Conservation (phyloP, 768 basidiomycete species). For the Pleurotus salmoneostramineus region DNA sequence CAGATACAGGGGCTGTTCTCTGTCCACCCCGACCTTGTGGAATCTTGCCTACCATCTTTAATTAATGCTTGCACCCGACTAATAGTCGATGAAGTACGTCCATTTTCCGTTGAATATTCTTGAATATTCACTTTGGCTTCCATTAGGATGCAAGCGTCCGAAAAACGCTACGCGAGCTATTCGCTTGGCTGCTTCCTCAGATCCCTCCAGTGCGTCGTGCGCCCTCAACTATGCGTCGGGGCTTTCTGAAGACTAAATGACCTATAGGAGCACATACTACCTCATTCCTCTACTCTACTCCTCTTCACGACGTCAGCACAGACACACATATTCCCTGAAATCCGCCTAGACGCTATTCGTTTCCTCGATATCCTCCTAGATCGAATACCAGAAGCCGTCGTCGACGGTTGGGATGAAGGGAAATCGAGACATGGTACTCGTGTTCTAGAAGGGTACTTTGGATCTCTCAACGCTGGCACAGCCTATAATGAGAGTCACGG, state of each 20-base stretch:
- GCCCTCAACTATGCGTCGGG: neutral
- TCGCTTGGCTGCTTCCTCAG: slow-evolving; percentile 68
- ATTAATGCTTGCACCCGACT: slow-evolving; percentile 63
- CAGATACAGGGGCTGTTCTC: slow-evolving; percentile 74
- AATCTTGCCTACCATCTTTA: slow-evolving; percentile 47
- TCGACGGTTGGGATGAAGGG: slow-evolving; percentile 62
- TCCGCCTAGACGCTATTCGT: slow-evolving; percentile 84
- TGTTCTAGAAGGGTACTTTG: slow-evolving; percentile 75
- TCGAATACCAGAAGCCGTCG: slow-evolving; percentile 60
- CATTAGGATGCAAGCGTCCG: slow-evolving; percentile 76
- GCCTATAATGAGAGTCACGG: slow-evolving; percentile 57
- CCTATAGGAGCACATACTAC: slow-evolving; percentile 60
- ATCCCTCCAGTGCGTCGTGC: slow-evolving; percentile 47
- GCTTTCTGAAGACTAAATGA: slow-evolving; percentile 1
- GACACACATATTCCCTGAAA: slow-evolving; percentile 94
- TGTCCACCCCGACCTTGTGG: slow-evolving; percentile 51
- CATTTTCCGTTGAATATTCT: neutral
- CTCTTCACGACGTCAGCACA: slow-evolving; percentile 89
- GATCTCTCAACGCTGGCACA: slow-evolving; percentile 69
- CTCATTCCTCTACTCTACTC: slow-evolving; percentile 73
- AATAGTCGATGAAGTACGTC: slow-evolving; percentile 76
- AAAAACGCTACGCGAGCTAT: slow-evolving; percentile 63
- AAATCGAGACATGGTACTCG: slow-evolving; percentile 52
- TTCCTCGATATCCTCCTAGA: slow-evolving; percentile 75
- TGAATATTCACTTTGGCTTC: slow-evolving; percentile 9